Conservation (phyloP, 768 basidiomycete genomes). For the Tubosaeta sp. region DNA sequence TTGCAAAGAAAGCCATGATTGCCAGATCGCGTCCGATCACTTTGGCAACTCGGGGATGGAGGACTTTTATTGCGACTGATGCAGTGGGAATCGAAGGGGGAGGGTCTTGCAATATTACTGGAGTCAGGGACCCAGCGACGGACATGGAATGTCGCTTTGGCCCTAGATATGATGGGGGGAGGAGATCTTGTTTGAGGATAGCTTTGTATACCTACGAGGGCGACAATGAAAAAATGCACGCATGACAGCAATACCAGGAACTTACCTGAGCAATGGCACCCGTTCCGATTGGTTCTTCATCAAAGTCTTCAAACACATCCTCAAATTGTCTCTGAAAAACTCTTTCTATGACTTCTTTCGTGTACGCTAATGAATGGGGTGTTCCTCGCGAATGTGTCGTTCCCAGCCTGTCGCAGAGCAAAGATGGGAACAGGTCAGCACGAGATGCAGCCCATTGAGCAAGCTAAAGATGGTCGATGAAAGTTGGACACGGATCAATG, state of each 20-base stretch:
- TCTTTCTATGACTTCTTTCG: conserved; percentile 72
- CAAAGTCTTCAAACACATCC: conserved; percentile 89
- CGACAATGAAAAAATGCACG: not conserved
- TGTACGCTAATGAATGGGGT: conserved; percentile 77
- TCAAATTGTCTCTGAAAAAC: conserved; percentile 83
- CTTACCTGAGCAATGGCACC: conserved; percentile 90
- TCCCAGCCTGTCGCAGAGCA: conserved; percentile 80
- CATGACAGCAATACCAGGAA: conserved; percentile 17
- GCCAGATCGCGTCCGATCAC: conserved; percentile 85
- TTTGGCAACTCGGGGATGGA: conserved; percentile 83
- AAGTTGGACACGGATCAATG: conserved; percentile 4
- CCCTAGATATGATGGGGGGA: conserved; percentile 79
- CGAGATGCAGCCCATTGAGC: conserved; percentile 98
- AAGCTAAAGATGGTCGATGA: conserved; percentile 46
- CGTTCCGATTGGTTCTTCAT: conserved; percentile 84
- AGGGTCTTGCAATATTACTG: conserved; percentile 46
- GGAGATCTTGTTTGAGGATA: conserved; percentile 74
- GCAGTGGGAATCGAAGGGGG: conserved; percentile 75
- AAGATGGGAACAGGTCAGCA: conserved; percentile 85
- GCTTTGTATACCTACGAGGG: conserved; percentile 76
- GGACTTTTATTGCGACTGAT: conserved; percentile 91
- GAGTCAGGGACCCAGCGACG: conserved; percentile 47
- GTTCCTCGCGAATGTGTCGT: conserved; percentile 84
- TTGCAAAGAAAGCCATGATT: conserved; percentile 94
- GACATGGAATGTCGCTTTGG: conserved; percentile 60